Evolutionary conservation across 192 early-diverging fungal species (phyloP).

Genomic region (Chytriomyces hyalinus): DNA sequence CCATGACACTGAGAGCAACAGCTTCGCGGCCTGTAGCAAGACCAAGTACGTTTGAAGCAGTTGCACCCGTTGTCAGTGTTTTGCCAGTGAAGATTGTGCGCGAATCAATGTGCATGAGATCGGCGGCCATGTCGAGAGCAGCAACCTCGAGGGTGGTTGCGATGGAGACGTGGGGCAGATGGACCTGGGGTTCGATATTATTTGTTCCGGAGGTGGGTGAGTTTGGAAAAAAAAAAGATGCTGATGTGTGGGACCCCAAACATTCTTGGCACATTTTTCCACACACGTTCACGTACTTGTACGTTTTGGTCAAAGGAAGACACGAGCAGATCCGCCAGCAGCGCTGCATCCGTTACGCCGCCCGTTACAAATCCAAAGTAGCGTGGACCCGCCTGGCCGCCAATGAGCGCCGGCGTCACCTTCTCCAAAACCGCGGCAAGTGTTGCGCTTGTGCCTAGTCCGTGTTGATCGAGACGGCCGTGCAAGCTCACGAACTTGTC

Average conservation of each 20-base stretch:
- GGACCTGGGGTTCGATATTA: conserved; percentile 27
- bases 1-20: conserved; percentile 31
- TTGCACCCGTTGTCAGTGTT: conserved; percentile 63
- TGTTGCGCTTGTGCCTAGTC: background rate
- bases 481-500: background rate
- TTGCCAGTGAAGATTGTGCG: conserved; percentile 43
- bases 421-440: background rate
- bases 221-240: too few relatives aligned
- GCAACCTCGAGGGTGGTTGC: conserved; percentile 51
- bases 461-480: background rate
- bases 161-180: conserved; percentile 44
- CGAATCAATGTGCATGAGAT: conserved; percentile 53
- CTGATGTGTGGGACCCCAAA: background rate
- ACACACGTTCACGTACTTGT: conserved; percentile 3
- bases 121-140: conserved; percentile 52
- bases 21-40: conserved; percentile 51
- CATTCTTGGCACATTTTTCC: too few relatives aligned
- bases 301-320: conserved; percentile 43
- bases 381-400: conserved; percentile 34
- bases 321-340: conserved; percentile 38
- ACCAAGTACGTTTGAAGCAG: conserved; percentile 59
- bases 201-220: conserved; percentile 35
- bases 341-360: conserved; percentile 56
- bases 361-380: conserved; percentile 69
- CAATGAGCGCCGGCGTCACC: background rate